phyloP scores from a whole-genome alignment of 306 rosid species.

The Argentina anserina region DNA sequence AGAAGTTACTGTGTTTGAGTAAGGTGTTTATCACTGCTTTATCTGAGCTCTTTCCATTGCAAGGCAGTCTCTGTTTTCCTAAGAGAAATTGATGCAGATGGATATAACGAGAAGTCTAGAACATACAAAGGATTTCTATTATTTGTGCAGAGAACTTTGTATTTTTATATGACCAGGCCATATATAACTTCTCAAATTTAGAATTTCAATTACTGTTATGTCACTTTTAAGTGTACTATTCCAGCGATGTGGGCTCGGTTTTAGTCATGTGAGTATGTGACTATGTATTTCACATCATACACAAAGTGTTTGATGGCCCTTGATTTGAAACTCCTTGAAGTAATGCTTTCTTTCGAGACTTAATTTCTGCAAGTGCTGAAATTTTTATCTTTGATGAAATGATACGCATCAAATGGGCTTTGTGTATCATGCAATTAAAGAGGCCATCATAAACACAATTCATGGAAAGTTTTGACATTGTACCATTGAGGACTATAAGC shows the following conservation, averaged over 20 bases:
- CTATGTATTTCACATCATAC: neutral
- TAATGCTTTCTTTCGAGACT: neutral
- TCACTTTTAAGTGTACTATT: neutral
- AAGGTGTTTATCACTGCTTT: constrained; percentile 15
- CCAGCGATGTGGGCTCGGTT: neutral
- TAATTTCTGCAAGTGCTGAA: constrained; percentile 1
- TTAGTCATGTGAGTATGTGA: neutral
- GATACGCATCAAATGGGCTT: neutral
- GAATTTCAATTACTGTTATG: neutral
- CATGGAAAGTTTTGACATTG: neutral
- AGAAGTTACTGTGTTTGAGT: constrained; percentile 60
- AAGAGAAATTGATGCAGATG: neutral
- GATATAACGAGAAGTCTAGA: neutral
- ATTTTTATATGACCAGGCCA: neutral
- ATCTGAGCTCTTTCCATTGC: constrained; percentile 5
- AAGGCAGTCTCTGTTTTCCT: constrained; percentile 5
- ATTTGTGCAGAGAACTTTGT: neutral
- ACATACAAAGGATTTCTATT: neutral
- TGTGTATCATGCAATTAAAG: constrained; percentile 7
- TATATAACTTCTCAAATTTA: neutral
- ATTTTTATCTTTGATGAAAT: neutral
- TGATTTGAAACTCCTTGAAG: neutral
- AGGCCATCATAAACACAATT: neutral
- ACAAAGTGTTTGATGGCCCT: neutral
- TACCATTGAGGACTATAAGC: neutral